Evolutionary conservation across 352 stramenopile genomes (phyloP).

Genomic region (Blastocystis sp.): DNA sequence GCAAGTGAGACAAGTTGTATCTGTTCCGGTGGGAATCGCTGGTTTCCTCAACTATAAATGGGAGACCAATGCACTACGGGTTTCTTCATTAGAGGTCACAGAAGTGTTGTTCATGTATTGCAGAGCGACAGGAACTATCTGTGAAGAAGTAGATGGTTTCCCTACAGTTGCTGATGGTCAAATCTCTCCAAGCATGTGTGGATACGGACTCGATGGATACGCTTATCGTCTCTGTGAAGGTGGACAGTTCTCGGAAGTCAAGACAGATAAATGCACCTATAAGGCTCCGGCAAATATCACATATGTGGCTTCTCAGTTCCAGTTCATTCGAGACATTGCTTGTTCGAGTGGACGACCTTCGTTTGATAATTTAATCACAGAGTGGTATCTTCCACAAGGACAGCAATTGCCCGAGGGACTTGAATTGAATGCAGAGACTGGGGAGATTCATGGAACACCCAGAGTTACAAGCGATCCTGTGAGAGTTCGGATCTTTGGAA

Average conservation of each 20-base stretch:
- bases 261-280: neutral
- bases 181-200: neutral
- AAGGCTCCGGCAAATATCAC: neutral
- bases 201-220: neutral
- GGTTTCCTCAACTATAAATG: neutral
- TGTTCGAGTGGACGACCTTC: neutral
- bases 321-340: neutral
- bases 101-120: neutral
- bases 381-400: neutral
- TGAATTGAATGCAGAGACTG: neutral
- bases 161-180: neutral
- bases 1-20: neutral
- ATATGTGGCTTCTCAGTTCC: neutral
- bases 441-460: neutral
- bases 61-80: neutral
- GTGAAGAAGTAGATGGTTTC: neutral
- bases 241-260: neutral
- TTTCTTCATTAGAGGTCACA: neutral
- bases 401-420: neutral
- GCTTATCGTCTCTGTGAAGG: neutral
- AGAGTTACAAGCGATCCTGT: neutral
- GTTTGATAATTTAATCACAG: neutral
- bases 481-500: neutral
- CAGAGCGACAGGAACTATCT: neutral
- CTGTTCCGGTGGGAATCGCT: neutral